phyloP scores from a whole-genome alignment of 2,329 filamentous ascomycete species.

The Magnaporthiopsis poae region DNA sequence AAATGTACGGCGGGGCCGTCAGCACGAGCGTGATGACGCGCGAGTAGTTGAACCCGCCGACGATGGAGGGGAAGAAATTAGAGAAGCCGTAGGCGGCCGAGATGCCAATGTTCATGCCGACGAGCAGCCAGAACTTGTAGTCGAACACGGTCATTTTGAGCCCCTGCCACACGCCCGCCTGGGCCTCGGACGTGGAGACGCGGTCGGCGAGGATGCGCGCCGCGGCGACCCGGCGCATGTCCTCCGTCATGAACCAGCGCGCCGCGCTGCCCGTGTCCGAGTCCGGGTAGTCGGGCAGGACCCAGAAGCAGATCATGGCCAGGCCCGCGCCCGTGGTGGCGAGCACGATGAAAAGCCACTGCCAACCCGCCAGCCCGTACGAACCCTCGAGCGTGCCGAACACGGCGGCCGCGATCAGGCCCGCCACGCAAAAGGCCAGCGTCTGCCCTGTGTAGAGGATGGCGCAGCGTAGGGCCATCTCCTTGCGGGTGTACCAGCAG shows the following conservation, averaged over 20 bases:
- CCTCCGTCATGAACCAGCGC: conserved; percentile 17
- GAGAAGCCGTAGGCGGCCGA: conserved; percentile 11
- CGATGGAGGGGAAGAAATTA: conserved; percentile 22
- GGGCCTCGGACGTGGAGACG: conserved; percentile 29
- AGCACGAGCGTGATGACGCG: conserved; percentile 33
- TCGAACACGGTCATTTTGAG: conserved; percentile 67
- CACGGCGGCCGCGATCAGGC: conserved; percentile 50
- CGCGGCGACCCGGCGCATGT: conserved; percentile 21
- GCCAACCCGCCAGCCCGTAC: conserved; percentile 40
- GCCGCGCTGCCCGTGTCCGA: conserved; percentile 21
- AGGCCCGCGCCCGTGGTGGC: conserved; percentile 12
- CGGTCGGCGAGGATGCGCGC: conserved; percentile 21
- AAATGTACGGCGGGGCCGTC: conserved; percentile 35
- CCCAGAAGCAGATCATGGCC: conserved; percentile 19
- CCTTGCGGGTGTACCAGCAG: conserved; percentile 57
- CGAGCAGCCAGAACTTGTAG: conserved; percentile 33
- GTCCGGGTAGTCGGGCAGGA: conserved; percentile 31
- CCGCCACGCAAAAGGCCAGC: conserved; percentile 58
- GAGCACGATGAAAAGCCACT: conserved; percentile 19
- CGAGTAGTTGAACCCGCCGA: conserved; percentile 23
- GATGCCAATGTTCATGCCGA: conserved; percentile 51
- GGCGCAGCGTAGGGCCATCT: conserved; percentile 50
- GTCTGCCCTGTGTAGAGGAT: conserved; percentile 49
- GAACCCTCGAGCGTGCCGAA: conserved; percentile 37
- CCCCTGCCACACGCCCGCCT: conserved; percentile 39